These are phyloP conservation scores for Coemansia sp. DNA, from an alignment of 192 early-diverging fungal species.

Conservation along the genomic window DNA sequence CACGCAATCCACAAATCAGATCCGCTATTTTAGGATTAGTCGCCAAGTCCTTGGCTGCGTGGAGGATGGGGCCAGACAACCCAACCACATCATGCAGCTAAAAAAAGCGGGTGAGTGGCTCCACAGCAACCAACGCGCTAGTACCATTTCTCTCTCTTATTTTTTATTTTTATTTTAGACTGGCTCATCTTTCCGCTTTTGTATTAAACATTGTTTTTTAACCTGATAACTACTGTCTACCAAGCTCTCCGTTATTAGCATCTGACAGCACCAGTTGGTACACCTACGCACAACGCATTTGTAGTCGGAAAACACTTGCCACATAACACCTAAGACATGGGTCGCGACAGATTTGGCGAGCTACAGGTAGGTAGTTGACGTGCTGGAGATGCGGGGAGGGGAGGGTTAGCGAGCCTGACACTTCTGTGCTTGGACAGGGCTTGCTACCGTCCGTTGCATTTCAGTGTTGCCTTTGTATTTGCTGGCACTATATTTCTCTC, in stretches of 20 bases:
- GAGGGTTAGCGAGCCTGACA: not conserved
- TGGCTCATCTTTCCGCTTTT: not conserved
- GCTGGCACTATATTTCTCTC: not conserved
- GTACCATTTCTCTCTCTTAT: not conserved
- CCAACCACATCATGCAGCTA: not conserved
- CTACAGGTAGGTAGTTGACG: slow-evolving; percentile 37
- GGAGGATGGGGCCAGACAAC: not conserved
- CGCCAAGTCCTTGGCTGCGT: not conserved
- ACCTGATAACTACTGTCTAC: not conserved
- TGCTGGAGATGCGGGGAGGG: not conserved
- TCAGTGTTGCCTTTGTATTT: not conserved
- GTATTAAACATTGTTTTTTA: not conserved
- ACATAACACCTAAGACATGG: slow-evolving; percentile 22
- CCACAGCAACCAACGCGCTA: not conserved
- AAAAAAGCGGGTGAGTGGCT: not conserved
- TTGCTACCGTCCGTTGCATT: not conserved
- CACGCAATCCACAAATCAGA: not conserved
- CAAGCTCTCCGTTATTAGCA: not conserved
- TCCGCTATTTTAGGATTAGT: not conserved
- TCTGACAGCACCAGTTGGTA: not conserved
- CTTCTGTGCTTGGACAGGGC: not conserved
- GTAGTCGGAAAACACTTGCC: not conserved
- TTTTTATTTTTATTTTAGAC: not conserved
- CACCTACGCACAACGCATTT: not conserved
- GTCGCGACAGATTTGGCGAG: slow-evolving; percentile 54